phyloP scores from a whole-genome alignment of 495 filamentous ascomycete species.

The Eremomyces bilateralis region DNA sequence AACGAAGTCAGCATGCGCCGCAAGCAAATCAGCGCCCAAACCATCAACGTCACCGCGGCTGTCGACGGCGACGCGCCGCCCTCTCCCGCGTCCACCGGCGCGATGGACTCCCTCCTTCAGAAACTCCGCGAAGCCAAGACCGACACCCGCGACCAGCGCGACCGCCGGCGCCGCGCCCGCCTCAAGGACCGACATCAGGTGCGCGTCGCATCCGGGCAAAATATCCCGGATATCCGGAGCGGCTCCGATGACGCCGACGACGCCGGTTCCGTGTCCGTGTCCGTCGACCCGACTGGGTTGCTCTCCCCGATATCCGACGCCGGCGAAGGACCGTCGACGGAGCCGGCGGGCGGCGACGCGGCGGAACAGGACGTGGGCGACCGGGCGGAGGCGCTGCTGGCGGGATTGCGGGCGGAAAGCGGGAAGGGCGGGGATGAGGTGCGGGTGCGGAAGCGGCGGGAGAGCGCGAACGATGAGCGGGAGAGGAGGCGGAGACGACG shows the following conservation, averaged over 20 bases:
- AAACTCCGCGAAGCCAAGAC: slow-evolving; percentile 87
- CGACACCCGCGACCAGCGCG: slow-evolving; percentile 66
- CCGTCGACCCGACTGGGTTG: slow-evolving; percentile 3
- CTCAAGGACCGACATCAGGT: slow-evolving; percentile 82
- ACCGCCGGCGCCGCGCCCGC: slow-evolving; percentile 65
- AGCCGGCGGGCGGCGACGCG: slow-evolving; percentile 18
- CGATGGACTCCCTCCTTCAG: slow-evolving; percentile 92
- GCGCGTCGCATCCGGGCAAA: slow-evolving; percentile 71
- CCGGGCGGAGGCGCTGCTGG: slow-evolving; percentile 60
- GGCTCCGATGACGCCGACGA: slow-evolving; percentile 7
- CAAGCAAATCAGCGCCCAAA: slow-evolving; percentile 41
- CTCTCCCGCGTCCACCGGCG: slow-evolving; percentile 59
- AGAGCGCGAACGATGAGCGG: slow-evolving; percentile 17
- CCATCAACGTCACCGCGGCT: slow-evolving; percentile 21
- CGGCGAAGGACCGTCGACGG: slow-evolving; percentile 15
- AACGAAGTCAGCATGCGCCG: slow-evolving; percentile 83
- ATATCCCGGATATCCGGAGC: slow-evolving; percentile 38
- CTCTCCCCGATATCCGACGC: slow-evolving; percentile 8
- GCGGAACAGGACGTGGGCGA: slow-evolving; percentile 37
- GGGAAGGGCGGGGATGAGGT: slow-evolving; percentile 26
- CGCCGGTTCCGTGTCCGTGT: slow-evolving; percentile 19
- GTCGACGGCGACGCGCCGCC: slow-evolving; percentile 23
- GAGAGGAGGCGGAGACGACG: slow-evolving; percentile 12
- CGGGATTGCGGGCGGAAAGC: slow-evolving; percentile 48
- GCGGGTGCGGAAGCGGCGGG: slow-evolving; percentile 14